Evolutionary conservation across 1,284 basidiomycete genomes (phyloP).

Genomic region (Trichosporon ovoides): DNA sequence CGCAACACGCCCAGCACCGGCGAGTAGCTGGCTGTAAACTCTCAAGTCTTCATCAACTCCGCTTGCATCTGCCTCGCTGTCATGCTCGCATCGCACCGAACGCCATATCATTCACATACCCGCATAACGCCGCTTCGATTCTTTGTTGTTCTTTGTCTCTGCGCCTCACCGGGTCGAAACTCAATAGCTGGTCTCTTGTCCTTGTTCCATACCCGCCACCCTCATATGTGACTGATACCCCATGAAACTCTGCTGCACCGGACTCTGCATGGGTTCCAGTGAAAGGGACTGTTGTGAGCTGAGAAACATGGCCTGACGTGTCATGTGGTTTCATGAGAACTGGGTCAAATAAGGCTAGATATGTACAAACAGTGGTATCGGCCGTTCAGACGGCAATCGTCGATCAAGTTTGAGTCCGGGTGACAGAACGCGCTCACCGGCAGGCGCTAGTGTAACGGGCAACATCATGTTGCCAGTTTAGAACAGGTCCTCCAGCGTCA

Average conservation of each 20-base stretch:
- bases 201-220: background rate
- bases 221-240: background rate
- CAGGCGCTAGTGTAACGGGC: too few relatives aligned
- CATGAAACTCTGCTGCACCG: too few relatives aligned
- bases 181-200: conserved; percentile 5
- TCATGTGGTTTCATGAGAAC: background rate
- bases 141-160: background rate
- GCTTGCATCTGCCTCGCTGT: background rate
- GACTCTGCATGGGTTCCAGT: too few relatives aligned
- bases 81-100: background rate
- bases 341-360: background rate
- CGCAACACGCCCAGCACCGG: background rate
- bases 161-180: background rate
- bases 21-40: background rate
- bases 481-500: conserved; percentile 93
- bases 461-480: conserved; percentile 38
- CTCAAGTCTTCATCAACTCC: background rate
- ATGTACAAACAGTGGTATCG: conserved; percentile 7
- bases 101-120: too few relatives aligned
- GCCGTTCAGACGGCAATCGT: background rate
- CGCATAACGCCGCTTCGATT: background rate
- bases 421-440: background rate
- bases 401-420: background rate
- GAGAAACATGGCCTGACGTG: background rate
- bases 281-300: too few relatives aligned